Evolutionary conservation across 352 stramenopile genomes (phyloP).

Genomic region (Globisporangium radiosum): DNA sequence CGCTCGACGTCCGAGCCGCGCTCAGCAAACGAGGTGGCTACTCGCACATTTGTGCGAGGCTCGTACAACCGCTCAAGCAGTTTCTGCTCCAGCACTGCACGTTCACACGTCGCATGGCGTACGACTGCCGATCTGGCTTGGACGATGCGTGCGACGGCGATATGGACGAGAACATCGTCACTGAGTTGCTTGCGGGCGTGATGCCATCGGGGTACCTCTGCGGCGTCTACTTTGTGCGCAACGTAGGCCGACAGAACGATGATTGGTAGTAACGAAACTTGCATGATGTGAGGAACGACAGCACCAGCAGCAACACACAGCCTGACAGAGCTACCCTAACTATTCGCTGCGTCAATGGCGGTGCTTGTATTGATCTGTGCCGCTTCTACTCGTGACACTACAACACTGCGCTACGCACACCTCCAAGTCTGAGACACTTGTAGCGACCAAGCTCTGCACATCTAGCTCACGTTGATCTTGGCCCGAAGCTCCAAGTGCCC

Average conservation of each 20-base stretch:
- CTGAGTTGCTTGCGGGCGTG: background rate
- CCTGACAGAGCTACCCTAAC: no score
- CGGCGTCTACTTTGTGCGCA: background rate
- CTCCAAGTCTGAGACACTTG: no score
- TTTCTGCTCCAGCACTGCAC: slow-evolving; percentile 1
- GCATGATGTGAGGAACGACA: background rate
- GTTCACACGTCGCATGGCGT: background rate
- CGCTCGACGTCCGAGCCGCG: background rate
- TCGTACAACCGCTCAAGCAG: background rate
- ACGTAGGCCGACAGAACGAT: background rate
- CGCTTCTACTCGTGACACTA: no score
- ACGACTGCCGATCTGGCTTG: background rate
- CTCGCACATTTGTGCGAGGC: background rate
- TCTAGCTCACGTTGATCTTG: slow-evolving; percentile 33
- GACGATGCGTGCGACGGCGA: background rate
- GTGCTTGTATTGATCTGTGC: no score
- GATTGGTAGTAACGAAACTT: no score
- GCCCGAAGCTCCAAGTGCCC: slow-evolving; percentile 41
- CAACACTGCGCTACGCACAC: no score
- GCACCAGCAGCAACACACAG: no score
- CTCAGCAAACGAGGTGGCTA: background rate
- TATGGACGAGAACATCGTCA: background rate
- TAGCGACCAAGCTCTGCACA: no score
- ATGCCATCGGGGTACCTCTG: background rate
- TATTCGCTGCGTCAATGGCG: no score